Conservation (phyloP, 768 basidiomycete genomes). For the Lyophyllum atratum region DNA sequence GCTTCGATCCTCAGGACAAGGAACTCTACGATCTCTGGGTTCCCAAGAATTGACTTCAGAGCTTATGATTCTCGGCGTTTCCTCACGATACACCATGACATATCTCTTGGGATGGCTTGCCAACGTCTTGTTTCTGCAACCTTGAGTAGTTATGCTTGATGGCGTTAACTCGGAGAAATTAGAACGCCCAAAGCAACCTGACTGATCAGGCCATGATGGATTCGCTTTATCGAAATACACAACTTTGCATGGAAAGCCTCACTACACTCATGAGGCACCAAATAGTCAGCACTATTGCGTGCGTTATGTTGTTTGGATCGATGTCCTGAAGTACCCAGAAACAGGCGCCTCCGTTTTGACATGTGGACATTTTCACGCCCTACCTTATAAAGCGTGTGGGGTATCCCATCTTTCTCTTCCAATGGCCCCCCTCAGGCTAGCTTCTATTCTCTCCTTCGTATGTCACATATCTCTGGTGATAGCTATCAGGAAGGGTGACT, state of each 20-base stretch:
- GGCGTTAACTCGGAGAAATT: too few species aligned
- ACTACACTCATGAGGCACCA: background rate
- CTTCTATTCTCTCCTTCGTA: background rate
- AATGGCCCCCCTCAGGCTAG: background rate
- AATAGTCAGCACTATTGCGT: background rate
- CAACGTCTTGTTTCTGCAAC: too few species aligned
- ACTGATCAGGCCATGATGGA: too few species aligned
- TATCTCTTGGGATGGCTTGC: too few species aligned
- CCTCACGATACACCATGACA: background rate
- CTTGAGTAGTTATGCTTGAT: too few species aligned
- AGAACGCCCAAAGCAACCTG: too few species aligned
- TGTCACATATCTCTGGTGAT: slow-evolving; percentile 5
- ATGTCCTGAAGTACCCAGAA: background rate
- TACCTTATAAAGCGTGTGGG: background rate
- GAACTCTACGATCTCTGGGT: slow-evolving; percentile 82
- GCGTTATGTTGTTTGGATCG: background rate
- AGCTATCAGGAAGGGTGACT: slow-evolving; percentile 16
- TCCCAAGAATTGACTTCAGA: slow-evolving; percentile 38
- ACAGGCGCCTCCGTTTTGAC: background rate
- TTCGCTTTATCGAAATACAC: background rate
- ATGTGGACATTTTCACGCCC: background rate
- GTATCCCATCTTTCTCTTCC: background rate
- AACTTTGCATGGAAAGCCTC: background rate
- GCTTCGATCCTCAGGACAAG: slow-evolving; percentile 75
- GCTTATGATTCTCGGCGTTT: background rate